phyloP scores from a whole-genome alignment of 2,329 filamentous ascomycete genomes.

The Aschersonia sp. region DNA sequence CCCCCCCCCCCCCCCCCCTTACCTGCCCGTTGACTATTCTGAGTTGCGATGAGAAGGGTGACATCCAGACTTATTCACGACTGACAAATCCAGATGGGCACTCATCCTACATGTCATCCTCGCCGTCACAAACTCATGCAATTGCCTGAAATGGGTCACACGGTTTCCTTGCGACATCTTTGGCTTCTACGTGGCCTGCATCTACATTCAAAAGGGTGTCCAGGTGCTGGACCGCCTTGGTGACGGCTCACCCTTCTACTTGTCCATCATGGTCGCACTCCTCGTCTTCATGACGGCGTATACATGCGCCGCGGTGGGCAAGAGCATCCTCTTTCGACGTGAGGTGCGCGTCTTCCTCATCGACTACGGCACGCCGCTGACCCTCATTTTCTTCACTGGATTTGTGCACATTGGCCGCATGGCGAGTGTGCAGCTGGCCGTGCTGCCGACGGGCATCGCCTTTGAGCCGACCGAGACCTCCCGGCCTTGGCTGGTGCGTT shows the following conservation, averaged over 20 bases:
- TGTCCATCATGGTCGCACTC: constrained; percentile 62
- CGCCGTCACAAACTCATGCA: constrained; percentile 75
- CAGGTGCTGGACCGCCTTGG: constrained; percentile 72
- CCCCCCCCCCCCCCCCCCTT: too few species aligned
- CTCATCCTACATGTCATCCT: constrained; percentile 74
- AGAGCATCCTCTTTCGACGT: constrained; percentile 58
- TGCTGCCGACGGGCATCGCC: constrained; percentile 59
- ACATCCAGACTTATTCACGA: not conserved
- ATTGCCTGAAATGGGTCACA: constrained; percentile 78
- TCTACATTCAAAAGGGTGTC: constrained; percentile 83
- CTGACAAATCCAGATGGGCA: constrained; percentile 46
- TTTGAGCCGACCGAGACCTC: constrained; percentile 61
- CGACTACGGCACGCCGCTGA: constrained; percentile 77
- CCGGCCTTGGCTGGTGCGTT: constrained; percentile 63
- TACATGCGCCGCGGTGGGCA: constrained; percentile 56
- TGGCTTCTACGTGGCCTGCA: constrained; percentile 84
- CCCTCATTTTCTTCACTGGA: constrained; percentile 76
- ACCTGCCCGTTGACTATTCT: too few species aligned
- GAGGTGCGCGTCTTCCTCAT: constrained; percentile 71
- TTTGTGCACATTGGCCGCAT: constrained; percentile 81
- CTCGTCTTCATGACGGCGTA: constrained; percentile 70
- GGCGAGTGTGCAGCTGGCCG: constrained; percentile 52
- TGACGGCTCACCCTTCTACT: constrained; percentile 52
- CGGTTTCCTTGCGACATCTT: constrained; percentile 90
- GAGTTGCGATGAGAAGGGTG: too few species aligned